Percentiles rank a stretch among this genome's conserved stretches.
These are phyloP conservation scores for Agrostemma githago DNA, from an alignment of 148 eudicot species.

Conservation along the genomic window DNA sequence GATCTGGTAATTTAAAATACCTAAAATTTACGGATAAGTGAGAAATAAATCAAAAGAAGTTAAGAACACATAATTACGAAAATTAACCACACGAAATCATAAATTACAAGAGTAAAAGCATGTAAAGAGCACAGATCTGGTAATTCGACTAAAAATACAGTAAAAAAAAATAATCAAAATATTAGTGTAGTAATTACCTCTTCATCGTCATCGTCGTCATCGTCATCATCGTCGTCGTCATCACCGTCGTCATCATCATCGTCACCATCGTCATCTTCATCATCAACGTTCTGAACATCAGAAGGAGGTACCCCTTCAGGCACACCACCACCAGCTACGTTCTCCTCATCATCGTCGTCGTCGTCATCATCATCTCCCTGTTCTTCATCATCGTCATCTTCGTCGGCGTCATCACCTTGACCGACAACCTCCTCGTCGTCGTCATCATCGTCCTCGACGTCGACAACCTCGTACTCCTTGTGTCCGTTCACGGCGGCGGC, in stretches of 20 bases:
- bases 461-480: slow-evolving; percentile 22
- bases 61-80: not conserved
- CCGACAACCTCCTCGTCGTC: slow-evolving; percentile 35
- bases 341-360: slow-evolving; percentile 37
- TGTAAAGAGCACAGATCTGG: not conserved
- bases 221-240: slow-evolving; percentile 44
- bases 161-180: not conserved
- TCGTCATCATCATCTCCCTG: slow-evolving; percentile 36
- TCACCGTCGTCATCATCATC: slow-evolving; percentile 48
- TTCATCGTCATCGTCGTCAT: slow-evolving; percentile 38
- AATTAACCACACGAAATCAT: not conserved
- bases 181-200: slow-evolving; percentile 26
- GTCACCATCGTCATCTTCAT: slow-evolving; percentile 42
- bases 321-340: slow-evolving; percentile 34
- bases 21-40: not conserved
- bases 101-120: not conserved
- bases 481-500: slow-evolving; percentile 1
- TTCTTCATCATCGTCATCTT: slow-evolving; percentile 32
- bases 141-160: not conserved
- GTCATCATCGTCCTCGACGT: slow-evolving; percentile 33
- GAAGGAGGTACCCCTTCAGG: slow-evolving; percentile 39
- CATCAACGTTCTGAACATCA: slow-evolving; percentile 35
- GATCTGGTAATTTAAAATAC: not conserved
- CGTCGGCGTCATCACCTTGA: slow-evolving; percentile 27
- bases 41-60: too few species aligned